Conservation (phyloP, 73 alveolate genomes). For the Breviolum minutum region DNA sequence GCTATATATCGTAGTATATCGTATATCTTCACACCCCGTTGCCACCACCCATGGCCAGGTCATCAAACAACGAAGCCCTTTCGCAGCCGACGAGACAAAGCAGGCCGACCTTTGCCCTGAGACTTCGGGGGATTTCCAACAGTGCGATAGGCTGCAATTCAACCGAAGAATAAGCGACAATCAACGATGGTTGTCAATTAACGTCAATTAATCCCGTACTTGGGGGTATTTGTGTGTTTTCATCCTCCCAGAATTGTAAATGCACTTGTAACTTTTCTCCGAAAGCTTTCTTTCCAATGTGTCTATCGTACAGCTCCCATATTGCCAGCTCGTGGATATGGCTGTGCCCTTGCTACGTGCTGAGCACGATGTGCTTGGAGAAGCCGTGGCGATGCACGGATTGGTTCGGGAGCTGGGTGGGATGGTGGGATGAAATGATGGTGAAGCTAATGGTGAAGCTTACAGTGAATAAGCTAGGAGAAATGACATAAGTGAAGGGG, state of each 20-base stretch:
- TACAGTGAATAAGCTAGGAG: not conserved
- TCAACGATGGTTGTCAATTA: too few relatives aligned
- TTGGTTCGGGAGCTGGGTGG: not conserved
- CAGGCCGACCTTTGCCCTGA: not conserved
- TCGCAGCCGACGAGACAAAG: slow-evolving; percentile 60
- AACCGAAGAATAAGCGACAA: too few relatives aligned
- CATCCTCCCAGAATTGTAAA: not conserved
- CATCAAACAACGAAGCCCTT: slow-evolving; percentile 19
- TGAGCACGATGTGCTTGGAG: slow-evolving; percentile 18
- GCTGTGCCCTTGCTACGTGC: slow-evolving; percentile 52
- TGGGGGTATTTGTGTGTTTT: too few relatives aligned
- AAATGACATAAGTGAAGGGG: not conserved
- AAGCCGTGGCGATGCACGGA: slow-evolving; percentile 61
- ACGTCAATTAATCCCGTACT: not conserved
- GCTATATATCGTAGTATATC: not conserved
- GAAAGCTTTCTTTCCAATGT: not conserved
- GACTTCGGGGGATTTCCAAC: too few relatives aligned
- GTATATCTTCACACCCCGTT: not conserved
- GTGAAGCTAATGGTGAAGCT: not conserved
- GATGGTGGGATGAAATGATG: not conserved
- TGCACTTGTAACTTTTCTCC: not conserved
- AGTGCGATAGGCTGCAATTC: too few relatives aligned
- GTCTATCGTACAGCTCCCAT: not conserved
- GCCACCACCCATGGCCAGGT: not conserved
- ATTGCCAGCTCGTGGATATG: slow-evolving; percentile 29